Evolutionary conservation across 2,329 filamentous ascomycete species (phyloP).

Genomic region (Arthrobotrys megalospora): DNA sequence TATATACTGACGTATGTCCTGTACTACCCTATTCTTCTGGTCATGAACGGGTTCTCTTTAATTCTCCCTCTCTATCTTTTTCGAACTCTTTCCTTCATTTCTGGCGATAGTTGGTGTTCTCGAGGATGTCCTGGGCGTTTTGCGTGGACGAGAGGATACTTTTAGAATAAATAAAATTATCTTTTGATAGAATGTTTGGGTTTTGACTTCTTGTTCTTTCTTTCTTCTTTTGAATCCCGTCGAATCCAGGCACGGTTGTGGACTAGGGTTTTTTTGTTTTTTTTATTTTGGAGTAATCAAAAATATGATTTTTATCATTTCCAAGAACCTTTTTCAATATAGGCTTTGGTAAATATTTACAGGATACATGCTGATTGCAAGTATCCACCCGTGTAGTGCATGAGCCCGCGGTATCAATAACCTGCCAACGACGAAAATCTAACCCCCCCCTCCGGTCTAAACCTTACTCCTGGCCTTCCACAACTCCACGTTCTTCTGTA

Average conservation of each 20-base stretch:
- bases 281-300: too few relatives aligned
- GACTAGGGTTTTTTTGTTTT: too few relatives aligned
- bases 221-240: not conserved
- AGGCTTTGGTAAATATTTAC: too few relatives aligned
- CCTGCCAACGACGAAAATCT: not conserved
- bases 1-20: slow-evolving; percentile 5
- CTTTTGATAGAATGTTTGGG: slow-evolving; percentile 33
- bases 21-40: slow-evolving; percentile 28
- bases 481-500: slow-evolving; percentile 72
- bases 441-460: not conserved
- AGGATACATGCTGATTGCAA: too few relatives aligned
- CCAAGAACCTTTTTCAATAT: too few relatives aligned
- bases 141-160: slow-evolving; percentile 48
- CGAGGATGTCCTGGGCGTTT: slow-evolving; percentile 47
- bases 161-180: slow-evolving; percentile 13
- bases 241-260: too few relatives aligned
- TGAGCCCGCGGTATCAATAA: too few relatives aligned
- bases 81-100: not conserved
- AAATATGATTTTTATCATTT: too few relatives aligned
- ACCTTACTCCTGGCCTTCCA: slow-evolving; percentile 46
- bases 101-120: slow-evolving; percentile 8
- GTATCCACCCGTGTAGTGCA: too few relatives aligned
- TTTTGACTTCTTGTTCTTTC: slow-evolving; percentile 10
- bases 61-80: slow-evolving; percentile 8
- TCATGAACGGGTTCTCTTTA: slow-evolving; percentile 40